Evolutionary conservation across 768 basidiomycete genomes (phyloP).

Genomic region (Naganishia vishniacii): DNA sequence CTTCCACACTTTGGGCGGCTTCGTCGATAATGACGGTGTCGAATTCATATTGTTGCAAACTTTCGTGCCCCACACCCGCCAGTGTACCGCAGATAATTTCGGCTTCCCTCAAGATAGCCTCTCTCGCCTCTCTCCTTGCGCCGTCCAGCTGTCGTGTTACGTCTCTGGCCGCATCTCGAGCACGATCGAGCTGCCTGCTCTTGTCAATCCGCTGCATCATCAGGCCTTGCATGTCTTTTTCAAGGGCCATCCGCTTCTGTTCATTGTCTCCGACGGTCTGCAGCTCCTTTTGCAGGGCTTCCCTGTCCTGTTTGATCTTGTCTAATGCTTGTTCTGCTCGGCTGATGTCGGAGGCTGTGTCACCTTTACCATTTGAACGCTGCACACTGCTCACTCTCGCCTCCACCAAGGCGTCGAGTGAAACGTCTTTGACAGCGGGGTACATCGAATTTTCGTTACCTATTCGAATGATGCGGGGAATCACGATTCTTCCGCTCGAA

Average conservation of each 20-base stretch:
- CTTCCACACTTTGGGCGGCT: constrained; percentile 92
- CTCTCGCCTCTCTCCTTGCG: constrained; percentile 64
- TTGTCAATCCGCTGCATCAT: constrained; percentile 62
- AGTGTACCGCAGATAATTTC: constrained; percentile 92
- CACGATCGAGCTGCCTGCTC: constrained; percentile 65
- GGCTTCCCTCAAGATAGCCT: constrained; percentile 74
- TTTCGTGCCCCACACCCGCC: constrained; percentile 86
- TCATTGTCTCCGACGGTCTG: constrained; percentile 57
- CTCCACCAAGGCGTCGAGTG: constrained; percentile 81
- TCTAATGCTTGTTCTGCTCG: constrained; percentile 67
- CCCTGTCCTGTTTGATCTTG: constrained; percentile 58
- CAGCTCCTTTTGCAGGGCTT: constrained; percentile 62
- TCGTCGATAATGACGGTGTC: constrained; percentile 97
- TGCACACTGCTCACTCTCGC: constrained; percentile 48
- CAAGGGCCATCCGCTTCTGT: constrained; percentile 56
- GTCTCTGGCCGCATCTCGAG: constrained; percentile 77
- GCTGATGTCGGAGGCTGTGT: constrained; percentile 54
- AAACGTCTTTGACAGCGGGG: constrained; percentile 72
- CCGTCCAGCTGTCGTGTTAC: constrained; percentile 76
- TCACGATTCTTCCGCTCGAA: constrained; percentile 55
- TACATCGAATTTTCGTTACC: constrained; percentile 72
- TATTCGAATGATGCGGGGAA: constrained; percentile 80
- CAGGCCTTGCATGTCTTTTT: constrained; percentile 65
- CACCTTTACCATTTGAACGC: constrained; percentile 45
- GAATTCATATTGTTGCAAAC: constrained; percentile 72